phyloP scores from a whole-genome alignment of 2,329 filamentous ascomycete species.

The Akanthomyces muscarius region DNA sequence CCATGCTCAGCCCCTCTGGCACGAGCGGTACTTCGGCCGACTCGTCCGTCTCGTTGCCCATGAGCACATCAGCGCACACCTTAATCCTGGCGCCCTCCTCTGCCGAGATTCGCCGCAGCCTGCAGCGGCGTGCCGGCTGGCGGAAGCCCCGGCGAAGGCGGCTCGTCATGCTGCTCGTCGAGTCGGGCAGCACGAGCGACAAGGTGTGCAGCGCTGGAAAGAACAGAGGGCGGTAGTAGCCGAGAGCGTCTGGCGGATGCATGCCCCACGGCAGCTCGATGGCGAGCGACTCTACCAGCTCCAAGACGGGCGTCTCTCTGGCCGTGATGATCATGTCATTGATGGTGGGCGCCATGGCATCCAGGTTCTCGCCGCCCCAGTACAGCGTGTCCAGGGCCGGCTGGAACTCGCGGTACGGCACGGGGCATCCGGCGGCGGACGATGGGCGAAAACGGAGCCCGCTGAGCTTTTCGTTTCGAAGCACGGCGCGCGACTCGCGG shows the following conservation, averaged over 20 bases:
- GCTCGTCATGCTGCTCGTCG: neutral
- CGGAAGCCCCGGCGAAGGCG: neutral
- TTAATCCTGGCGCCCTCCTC: neutral
- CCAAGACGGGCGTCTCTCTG: neutral
- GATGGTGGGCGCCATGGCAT: neutral
- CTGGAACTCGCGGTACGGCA: neutral
- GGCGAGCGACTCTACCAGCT: neutral
- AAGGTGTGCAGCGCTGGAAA: neutral
- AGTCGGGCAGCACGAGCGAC: neutral
- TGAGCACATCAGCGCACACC: neutral
- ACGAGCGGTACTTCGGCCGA: neutral
- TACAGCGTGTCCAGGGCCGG: conserved; percentile 1
- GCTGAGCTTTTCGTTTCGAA: neutral
- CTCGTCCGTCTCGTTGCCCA: neutral
- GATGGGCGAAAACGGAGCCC: neutral
- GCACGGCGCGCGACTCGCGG: neutral
- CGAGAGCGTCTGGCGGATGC: neutral
- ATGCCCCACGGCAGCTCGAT: neutral
- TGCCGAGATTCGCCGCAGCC: neutral
- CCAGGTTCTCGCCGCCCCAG: neutral
- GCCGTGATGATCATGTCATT: too few relatives aligned
- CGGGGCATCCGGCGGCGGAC: neutral
- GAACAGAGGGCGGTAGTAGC: neutral
- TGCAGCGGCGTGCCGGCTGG: neutral
- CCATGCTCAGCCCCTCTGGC: neutral